A percentile compares a stretch with the other conserved stretches of the same genome.
Evolutionary conservation across 2,329 filamentous ascomycete species (phyloP).

Genomic region (Botryotinia narcissicola): DNA sequence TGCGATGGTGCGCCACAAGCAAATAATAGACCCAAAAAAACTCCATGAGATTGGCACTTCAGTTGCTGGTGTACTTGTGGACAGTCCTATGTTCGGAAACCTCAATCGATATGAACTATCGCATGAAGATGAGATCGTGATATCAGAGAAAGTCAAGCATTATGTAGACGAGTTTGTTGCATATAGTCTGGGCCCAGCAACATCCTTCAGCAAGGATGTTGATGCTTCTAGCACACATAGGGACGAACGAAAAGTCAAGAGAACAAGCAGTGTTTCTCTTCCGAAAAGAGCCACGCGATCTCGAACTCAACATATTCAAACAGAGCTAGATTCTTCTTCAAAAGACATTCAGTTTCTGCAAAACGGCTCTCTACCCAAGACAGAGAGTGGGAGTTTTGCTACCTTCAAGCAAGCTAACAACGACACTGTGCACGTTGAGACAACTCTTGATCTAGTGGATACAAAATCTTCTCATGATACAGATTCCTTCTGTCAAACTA

Average conservation of each 20-base stretch:
- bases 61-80: slow-evolving; percentile 8
- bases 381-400: background rate
- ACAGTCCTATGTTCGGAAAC: slow-evolving; percentile 2
- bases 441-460: background rate
- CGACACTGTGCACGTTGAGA: background rate
- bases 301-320: background rate
- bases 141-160: slow-evolving; percentile 15
- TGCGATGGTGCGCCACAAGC: slow-evolving; percentile 16
- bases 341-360: background rate
- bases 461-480: background rate
- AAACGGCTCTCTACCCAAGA: background rate
- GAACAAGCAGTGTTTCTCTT: background rate
- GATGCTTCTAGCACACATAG: background rate
- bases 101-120: slow-evolving; percentile 8
- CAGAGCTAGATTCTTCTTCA: background rate
- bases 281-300: background rate
- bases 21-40: background rate
- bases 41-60: slow-evolving; percentile 18
- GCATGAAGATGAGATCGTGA: slow-evolving; percentile 4
- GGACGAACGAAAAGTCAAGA: background rate
- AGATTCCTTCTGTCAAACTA: background rate
- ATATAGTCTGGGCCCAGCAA: background rate
- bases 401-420: background rate
- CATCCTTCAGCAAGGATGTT: background rate
- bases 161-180: slow-evolving; percentile 18